phyloP scores from a whole-genome alignment of 495 filamentous ascomycete genomes.

The Opeltia flavorubescens region DNA sequence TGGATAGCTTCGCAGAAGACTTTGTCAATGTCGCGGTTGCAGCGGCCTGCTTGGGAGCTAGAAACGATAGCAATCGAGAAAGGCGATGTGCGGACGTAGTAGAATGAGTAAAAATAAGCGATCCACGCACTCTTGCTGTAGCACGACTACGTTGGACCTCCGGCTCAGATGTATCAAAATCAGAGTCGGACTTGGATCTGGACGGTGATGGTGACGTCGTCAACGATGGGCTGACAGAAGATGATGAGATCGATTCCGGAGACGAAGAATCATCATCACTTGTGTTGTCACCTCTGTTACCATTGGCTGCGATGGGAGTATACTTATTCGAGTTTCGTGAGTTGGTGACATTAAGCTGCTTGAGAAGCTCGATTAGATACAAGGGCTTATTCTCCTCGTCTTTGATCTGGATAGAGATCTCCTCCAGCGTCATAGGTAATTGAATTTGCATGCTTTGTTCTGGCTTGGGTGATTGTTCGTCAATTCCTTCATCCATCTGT shows the following conservation, averaged over 20 bases:
- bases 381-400: constrained; percentile 73
- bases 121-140: constrained; percentile 3
- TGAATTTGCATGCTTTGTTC: constrained; percentile 28
- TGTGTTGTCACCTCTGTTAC: not conserved
- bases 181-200: constrained; percentile 20
- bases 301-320: not conserved
- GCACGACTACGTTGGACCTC: not conserved
- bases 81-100: constrained; percentile 75
- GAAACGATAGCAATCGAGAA: constrained; percentile 54
- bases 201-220: constrained; percentile 6
- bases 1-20: constrained; percentile 50
- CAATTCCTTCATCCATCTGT: not conserved
- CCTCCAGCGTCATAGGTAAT: constrained; percentile 54
- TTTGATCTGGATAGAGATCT: constrained; percentile 59
- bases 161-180: constrained; percentile 16
- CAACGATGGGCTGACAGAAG: constrained; percentile 2
- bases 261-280: constrained; percentile 16
- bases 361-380: constrained; percentile 53
- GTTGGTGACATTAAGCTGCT: constrained; percentile 15
- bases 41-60: constrained; percentile 42
- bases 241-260: constrained; percentile 16
- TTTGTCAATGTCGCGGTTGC: constrained; percentile 58
- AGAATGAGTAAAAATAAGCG: constrained; percentile 74
- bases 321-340: not conserved
- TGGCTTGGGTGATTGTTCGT: constrained; percentile 1